These are phyloP conservation scores for Harringtonia lauricola DNA, from an alignment of 2,329 filamentous ascomycete genomes.

Conservation along the genomic window DNA sequence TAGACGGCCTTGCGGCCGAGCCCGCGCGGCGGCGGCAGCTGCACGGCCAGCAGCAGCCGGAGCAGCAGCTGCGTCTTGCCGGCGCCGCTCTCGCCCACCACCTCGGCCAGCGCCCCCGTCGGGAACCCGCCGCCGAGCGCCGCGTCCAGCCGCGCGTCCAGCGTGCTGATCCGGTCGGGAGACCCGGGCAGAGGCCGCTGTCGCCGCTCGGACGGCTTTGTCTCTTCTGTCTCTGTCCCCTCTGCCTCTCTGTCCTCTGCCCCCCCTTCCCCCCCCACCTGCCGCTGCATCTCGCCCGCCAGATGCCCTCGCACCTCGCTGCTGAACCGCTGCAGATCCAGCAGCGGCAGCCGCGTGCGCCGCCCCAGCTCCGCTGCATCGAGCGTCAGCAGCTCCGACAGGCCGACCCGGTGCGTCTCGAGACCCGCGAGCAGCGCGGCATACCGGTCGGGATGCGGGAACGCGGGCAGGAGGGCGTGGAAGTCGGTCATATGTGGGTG, in stretches of 20 bases:
- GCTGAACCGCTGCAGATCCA: constrained; percentile 67
- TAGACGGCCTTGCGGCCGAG: constrained; percentile 71
- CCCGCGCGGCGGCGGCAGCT: constrained; percentile 65
- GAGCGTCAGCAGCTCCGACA: constrained; percentile 75
- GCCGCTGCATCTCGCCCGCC: constrained; percentile 41
- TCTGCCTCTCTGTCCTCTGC: not conserved
- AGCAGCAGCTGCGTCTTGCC: constrained; percentile 94
- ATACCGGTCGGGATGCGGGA: constrained; percentile 55
- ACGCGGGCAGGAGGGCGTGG: constrained; percentile 68
- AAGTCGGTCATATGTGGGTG: constrained; percentile 65
- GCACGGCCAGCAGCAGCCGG: constrained; percentile 70
- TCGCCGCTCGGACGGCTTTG: constrained; percentile 21
- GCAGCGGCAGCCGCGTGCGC: constrained; percentile 69
- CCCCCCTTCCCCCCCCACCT: not conserved
- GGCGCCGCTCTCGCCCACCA: constrained; percentile 85
- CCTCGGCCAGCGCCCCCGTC: constrained; percentile 71
- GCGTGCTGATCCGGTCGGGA: constrained; percentile 62
- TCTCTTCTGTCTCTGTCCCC: not conserved
- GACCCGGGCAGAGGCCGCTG: constrained; percentile 16
- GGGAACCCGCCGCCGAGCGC: constrained; percentile 75
- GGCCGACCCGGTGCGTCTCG: constrained; percentile 67
- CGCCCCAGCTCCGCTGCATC: constrained; percentile 76
- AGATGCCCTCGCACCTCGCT: constrained; percentile 7
- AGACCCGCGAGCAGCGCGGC: constrained; percentile 67
- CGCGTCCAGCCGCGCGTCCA: constrained; percentile 61